phyloP scores from a whole-genome alignment of 106 monocot genomes.

The Phalaenopsis aphrodite region DNA sequence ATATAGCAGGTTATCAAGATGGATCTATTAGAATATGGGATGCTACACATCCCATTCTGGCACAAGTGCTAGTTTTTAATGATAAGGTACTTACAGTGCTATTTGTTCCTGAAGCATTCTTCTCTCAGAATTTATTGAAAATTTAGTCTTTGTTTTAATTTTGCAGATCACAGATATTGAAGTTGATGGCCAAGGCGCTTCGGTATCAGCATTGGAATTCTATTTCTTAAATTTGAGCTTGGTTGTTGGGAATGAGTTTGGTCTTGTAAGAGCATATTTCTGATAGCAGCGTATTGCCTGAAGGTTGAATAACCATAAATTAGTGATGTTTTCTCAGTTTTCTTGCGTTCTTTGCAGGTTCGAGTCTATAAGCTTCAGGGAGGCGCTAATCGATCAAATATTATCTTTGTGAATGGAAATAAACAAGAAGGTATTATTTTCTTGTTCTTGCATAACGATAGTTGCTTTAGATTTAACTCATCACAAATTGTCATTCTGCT shows the following conservation, averaged over 20 bases:
- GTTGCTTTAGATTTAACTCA: not conserved
- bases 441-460: not conserved
- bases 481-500: not conserved
- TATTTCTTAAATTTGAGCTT: constrained; percentile 46
- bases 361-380: constrained; percentile 57
- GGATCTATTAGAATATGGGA: constrained; percentile 96
- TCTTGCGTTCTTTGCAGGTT: constrained; percentile 35
- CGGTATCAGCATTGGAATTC: constrained; percentile 75
- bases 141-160: not conserved
- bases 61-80: constrained; percentile 46
- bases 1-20: constrained; percentile 90
- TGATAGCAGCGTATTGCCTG: not conserved
- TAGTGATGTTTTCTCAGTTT: not conserved
- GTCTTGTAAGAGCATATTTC: constrained; percentile 62
- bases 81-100: constrained; percentile 39
- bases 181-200: constrained; percentile 32
- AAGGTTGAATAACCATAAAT: not conserved
- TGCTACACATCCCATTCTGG: constrained; percentile 65
- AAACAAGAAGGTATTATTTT: constrained; percentile 67
- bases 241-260: constrained; percentile 67
- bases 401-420: constrained; percentile 55
- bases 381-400: constrained; percentile 25
- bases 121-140: not conserved
- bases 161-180: constrained; percentile 46
- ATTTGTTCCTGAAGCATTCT: not conserved